Conservation (phyloP, 2,329 filamentous ascomycete genomes). For the Cordyceps fumosorosea region DNA sequence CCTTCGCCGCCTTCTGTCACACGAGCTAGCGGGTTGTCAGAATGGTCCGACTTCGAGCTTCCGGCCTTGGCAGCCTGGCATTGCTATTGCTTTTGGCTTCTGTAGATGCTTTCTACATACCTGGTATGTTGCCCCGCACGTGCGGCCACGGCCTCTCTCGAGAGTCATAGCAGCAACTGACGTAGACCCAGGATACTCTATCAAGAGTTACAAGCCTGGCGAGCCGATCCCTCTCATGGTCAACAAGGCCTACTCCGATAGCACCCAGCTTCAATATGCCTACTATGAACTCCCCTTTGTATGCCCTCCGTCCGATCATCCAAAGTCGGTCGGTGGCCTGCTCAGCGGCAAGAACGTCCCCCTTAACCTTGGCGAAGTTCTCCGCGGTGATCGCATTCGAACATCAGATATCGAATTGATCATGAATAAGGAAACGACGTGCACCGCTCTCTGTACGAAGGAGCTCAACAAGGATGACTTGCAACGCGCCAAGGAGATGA, state of each 20-base stretch:
- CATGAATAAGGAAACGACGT: conserved; percentile 70
- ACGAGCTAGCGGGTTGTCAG: conserved; percentile 12
- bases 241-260: conserved; percentile 88
- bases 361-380: conserved; percentile 79
- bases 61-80: conserved; percentile 31
- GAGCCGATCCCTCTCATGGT: conserved; percentile 79
- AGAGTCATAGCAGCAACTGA: conserved; percentile 3
- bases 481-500: conserved; percentile 61
- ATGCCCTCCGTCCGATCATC: conserved; percentile 67
- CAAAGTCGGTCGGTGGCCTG: conserved; percentile 58
- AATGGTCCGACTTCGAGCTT: conserved; percentile 28
- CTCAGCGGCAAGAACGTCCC: conserved; percentile 72
- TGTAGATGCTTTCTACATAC: conserved; percentile 72
- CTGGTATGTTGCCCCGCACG: conserved; percentile 46
- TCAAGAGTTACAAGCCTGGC: conserved; percentile 69
- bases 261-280: conserved; percentile 84
- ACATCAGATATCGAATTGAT: conserved; percentile 75
- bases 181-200: conserved; percentile 59
- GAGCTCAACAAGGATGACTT: conserved; percentile 60
- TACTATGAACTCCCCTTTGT: conserved; percentile 86
- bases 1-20: not conserved
- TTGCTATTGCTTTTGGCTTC: conserved; percentile 34
- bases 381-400: conserved; percentile 79
- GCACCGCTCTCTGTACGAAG: conserved; percentile 64
- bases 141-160: not conserved